A percentile compares a stretch with the other conserved stretches of the same genome.
These are phyloP conservation scores for Ambrosia artemisiifolia DNA, from an alignment of 129 eudicot genomes.

Conservation along the genomic window DNA sequence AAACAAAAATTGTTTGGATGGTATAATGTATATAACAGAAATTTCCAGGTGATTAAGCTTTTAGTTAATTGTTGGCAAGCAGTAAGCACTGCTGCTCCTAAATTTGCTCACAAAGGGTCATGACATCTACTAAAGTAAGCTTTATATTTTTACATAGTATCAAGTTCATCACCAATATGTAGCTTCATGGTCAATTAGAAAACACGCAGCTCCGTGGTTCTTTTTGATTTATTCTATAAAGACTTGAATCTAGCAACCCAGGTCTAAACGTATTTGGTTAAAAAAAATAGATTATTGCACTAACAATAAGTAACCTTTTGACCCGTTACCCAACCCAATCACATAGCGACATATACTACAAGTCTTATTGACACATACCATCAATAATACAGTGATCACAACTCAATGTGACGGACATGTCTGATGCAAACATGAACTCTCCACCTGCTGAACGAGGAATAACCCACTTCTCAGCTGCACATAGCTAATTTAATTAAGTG, in stretches of 20 bases:
- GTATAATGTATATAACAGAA: not conserved
- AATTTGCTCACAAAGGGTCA: not conserved
- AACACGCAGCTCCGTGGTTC: not conserved
- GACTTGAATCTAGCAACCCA: not conserved
- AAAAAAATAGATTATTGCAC: no score
- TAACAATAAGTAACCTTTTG: not conserved
- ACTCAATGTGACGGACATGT: slow-evolving; percentile 89
- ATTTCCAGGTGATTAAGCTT: not conserved
- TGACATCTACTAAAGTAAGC: not conserved
- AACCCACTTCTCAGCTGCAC: slow-evolving; percentile 91
- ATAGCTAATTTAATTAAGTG: not conserved
- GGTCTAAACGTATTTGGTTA: not conserved
- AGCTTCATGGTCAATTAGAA: not conserved
- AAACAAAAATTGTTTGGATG: not conserved
- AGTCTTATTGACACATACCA: slow-evolving; percentile 58
- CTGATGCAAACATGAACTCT: slow-evolving; percentile 65
- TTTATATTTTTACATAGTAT: not conserved
- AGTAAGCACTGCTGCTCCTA: not conserved
- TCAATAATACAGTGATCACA: slow-evolving; percentile 98
- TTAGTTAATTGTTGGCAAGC: not conserved
- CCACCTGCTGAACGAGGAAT: slow-evolving; percentile 60
- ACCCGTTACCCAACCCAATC: not conserved
- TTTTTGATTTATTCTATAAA: not conserved
- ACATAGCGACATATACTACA: not conserved
- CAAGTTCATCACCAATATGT: not conserved